A percentile compares a stretch with the other conserved stretches of the same genome.
Evolutionary conservation across 768 basidiomycete species (phyloP).

Genomic region (Amanita rimosa): DNA sequence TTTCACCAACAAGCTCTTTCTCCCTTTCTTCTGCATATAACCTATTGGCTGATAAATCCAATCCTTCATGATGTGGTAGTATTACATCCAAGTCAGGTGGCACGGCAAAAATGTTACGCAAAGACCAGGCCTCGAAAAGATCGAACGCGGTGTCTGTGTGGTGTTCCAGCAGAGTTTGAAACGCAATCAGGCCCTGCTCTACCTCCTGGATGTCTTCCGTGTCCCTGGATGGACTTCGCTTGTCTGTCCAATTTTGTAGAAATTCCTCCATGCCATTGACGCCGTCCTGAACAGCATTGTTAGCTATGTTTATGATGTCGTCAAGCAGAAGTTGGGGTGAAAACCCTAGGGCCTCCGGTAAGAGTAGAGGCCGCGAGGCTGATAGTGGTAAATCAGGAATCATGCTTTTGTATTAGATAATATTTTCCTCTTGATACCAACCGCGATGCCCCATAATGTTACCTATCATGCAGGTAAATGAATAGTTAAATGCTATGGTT

Average conservation of each 20-base stretch:
- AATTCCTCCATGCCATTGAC: conserved; percentile 76
- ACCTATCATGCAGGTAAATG: conserved; percentile 13
- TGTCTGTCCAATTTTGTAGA: conserved; percentile 62
- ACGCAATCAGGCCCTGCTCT: conserved; percentile 72
- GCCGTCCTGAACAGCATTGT: conserved; percentile 67
- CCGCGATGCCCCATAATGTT: conserved; percentile 1
- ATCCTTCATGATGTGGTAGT: conserved; percentile 62
- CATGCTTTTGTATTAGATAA: neutral
- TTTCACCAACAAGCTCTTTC: conserved; percentile 50
- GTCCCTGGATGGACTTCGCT: conserved; percentile 21
- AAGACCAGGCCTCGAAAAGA: conserved; percentile 82
- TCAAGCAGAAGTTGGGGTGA: conserved; percentile 78
- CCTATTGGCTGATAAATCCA: conserved; percentile 50
- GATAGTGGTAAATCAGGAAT: neutral
- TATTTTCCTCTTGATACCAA: neutral
- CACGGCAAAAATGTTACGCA: conserved; percentile 80
- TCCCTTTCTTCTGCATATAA: conserved; percentile 50
- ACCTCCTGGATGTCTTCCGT: conserved; percentile 58
- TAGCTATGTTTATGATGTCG: conserved; percentile 76
- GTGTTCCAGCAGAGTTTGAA: conserved; percentile 80
- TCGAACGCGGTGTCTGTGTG: conserved; percentile 89
- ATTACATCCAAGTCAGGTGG: conserved; percentile 59
- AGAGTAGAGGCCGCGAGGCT: conserved; percentile 31
- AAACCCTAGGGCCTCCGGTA: conserved; percentile 73
- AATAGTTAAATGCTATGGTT: neutral